Evolutionary conservation across 345 rosid species (phyloP).

Genomic region (Rhodomyrtus tomentosa): DNA sequence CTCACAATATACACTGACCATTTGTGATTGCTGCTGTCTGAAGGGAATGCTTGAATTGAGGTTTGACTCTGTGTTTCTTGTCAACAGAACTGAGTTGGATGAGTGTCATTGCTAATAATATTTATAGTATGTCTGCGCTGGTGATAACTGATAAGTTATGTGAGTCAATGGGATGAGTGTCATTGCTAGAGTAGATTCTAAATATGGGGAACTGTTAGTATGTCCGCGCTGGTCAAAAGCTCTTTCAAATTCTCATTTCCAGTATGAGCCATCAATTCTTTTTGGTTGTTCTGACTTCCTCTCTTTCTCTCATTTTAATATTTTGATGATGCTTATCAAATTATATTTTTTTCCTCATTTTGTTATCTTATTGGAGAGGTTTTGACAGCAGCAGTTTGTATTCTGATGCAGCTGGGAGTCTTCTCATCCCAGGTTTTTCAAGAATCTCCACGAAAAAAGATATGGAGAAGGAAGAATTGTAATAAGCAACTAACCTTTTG

Average conservation of each 20-base stretch:
- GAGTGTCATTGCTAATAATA: not conserved
- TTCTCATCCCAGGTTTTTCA: constrained; percentile 95
- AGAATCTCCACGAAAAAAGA: constrained; percentile 74
- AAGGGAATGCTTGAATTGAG: not conserved
- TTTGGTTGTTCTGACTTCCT: not conserved
- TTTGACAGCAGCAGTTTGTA: not conserved
- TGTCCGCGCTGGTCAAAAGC: not conserved
- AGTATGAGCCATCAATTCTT: not conserved
- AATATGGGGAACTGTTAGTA: not conserved
- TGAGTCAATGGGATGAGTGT: not conserved
- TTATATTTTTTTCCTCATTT: not conserved
- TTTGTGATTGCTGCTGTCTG: not conserved
- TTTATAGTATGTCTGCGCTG: not conserved
- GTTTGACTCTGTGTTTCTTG: not conserved
- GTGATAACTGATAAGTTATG: not conserved
- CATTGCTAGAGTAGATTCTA: not conserved
- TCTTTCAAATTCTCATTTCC: not conserved
- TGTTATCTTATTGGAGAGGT: not conserved
- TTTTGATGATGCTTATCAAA: not conserved
- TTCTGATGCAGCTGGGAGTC: constrained; percentile 75
- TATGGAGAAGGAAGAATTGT: constrained; percentile 76
- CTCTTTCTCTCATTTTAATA: not conserved
- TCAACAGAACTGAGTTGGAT: not conserved
- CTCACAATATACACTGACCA: not conserved
- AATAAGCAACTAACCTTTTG: not conserved